Base-by-base conservation (phyloP, 192 early-diverging fungal species). In the Spizellomyces punctatus region DNA sequence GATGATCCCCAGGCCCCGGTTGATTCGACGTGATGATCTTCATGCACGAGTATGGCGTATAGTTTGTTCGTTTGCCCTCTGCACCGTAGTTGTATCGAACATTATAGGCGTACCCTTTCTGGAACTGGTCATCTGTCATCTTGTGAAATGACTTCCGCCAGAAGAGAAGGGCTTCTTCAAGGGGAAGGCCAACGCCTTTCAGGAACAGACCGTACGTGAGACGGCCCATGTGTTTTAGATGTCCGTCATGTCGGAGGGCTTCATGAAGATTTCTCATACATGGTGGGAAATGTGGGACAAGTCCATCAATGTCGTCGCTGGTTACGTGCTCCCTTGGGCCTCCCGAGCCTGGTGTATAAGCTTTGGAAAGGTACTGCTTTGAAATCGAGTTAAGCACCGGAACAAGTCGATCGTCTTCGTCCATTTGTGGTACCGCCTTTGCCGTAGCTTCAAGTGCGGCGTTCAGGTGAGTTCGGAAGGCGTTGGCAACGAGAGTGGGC, bases 1-100 rank as follows among this genome's bases (percentile, higher is more conserved):
- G 97, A 70, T 92, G 85, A 72, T 98, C 95, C 10, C 90, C 89
- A 7, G 92, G 80, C 12, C 88, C 88, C 4, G 96, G 95, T 27
- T 84, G 85, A 66, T 91, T 90, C 14, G 78, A 73, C 63, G 79
- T 91, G 73, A 99, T 98, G 80, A 99, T 93, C 61, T 91, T 91
- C 66, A 85, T 80, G 81, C 97, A 99, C 44, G 74, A 77, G 74
- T 82, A 82, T 16, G 83, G 83, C 0, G 79, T 77, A 66, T 85
- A 85, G 60, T 85, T 77, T 46, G 77, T 82, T 7, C 97, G 89
- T 50, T 89, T 91, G 54, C 97, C 97, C 76, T 99, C 97, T 71
- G 89, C 73, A 65, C 97, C 97, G 76, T 99, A 99, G 81, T 93
- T 94, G 85, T 96, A 94, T 45, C 96, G 87, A 52, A 99, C 86